phyloP scores from a whole-genome alignment of 176 grass and related monocot species.

The Canna indica region DNA sequence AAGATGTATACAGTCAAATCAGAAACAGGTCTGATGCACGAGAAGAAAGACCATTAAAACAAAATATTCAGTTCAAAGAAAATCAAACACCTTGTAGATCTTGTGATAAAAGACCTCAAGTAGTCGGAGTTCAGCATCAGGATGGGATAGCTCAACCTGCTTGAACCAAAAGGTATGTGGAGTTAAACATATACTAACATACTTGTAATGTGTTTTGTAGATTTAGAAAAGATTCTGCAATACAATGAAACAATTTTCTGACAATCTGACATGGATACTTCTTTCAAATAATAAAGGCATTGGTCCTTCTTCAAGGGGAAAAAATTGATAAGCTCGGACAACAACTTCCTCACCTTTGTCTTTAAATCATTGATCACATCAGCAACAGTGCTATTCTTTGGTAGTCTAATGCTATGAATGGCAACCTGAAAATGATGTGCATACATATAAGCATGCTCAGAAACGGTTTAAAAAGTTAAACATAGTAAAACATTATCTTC shows the following conservation, averaged over 20 bases:
- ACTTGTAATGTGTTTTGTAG: neutral
- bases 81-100: slow-evolving; percentile 69
- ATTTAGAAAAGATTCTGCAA: neutral
- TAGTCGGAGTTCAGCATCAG: slow-evolving; percentile 67
- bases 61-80: neutral
- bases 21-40: neutral
- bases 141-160: slow-evolving; percentile 86
- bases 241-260: neutral
- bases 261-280: neutral
- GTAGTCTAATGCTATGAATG: slow-evolving; percentile 77
- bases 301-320: neutral
- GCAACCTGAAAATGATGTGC: slow-evolving; percentile 42
- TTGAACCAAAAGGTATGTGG: slow-evolving; percentile 1
- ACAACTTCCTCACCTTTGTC: slow-evolving; percentile 50
- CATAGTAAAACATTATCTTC: neutral
- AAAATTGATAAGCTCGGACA: slow-evolving; percentile 1
- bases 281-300: neutral
- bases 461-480: neutral
- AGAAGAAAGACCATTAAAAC: neutral
- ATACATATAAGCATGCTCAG: neutral
- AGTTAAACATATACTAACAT: neutral
- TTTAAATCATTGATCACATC: slow-evolving; percentile 88
- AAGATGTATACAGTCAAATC: neutral
- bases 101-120: slow-evolving; percentile 95
- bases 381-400: slow-evolving; percentile 80